Conservation (phyloP, 805 yeast genomes). For the Saccharomycopsis malanga region DNA sequence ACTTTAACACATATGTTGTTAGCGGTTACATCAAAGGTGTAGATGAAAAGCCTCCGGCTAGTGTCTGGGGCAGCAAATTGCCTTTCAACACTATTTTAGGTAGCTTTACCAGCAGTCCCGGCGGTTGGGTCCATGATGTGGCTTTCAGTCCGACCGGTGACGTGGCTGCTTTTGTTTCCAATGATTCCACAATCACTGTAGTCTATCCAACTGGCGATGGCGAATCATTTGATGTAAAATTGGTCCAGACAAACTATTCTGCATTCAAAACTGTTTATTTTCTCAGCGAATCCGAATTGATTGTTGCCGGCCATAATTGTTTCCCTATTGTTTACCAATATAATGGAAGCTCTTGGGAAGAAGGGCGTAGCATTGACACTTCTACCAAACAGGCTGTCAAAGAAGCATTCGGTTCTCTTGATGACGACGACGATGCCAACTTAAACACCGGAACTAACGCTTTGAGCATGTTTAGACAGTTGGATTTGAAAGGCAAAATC, state of each 20-base stretch:
- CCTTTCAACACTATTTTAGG: conserved; percentile 92
- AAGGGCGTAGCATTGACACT: conserved; percentile 54
- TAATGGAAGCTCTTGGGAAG: conserved; percentile 55
- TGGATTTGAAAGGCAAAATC: conserved; percentile 88
- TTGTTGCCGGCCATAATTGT: conserved; percentile 90
- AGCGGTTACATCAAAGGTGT: conserved; percentile 84
- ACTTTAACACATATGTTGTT: conserved; percentile 85
- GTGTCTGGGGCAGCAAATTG: conserved; percentile 90
- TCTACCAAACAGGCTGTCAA: conserved; percentile 20
- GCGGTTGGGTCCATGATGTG: conserved; percentile 91
- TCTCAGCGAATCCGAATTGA: conserved; percentile 55
- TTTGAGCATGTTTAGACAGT: conserved; percentile 87
- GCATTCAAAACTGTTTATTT: conserved; percentile 78
- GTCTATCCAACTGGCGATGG: conserved; percentile 70
- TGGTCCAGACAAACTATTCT: conserved; percentile 58
- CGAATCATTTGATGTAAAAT: conserved; percentile 47
- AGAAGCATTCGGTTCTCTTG: conserved; percentile 20
- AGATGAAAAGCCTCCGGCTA: conserved; percentile 72
- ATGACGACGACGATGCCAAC: conserved; percentile 46
- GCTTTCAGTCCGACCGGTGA: conserved; percentile 76
- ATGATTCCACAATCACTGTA: conserved; percentile 77
- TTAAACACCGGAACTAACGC: conserved; percentile 62
- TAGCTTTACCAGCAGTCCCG: conserved; percentile 60
- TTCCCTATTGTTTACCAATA: conserved; percentile 84
- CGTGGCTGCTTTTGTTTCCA: conserved; percentile 72